A percentile compares a stretch with the other conserved stretches of the same genome.
Conservation (phyloP, 164 flowering plant genomes). For the Aristolochia californica region DNA sequence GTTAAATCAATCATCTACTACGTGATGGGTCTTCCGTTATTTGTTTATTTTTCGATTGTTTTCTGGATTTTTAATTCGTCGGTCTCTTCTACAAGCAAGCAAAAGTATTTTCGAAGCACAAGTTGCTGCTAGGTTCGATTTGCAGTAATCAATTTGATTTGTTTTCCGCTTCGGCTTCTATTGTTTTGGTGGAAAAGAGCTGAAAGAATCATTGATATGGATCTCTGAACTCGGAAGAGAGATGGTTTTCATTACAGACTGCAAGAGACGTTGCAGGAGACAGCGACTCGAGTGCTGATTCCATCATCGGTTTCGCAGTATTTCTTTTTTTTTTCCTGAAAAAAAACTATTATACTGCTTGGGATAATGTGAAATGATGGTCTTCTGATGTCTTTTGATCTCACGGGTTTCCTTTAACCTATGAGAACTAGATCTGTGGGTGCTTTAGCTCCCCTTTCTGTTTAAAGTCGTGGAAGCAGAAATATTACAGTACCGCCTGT, state of each 20-base stretch:
- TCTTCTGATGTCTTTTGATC: constrained; percentile 16
- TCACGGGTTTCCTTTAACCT: constrained; percentile 4
- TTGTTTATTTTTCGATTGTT: constrained; percentile 7
- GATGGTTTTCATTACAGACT: too few species aligned
- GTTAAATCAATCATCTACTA: too few species aligned
- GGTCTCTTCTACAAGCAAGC: too few species aligned
- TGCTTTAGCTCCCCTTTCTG: neutral
- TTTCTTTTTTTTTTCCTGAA: neutral
- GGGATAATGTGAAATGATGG: constrained; percentile 2
- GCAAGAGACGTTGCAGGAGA: constrained; percentile 4
- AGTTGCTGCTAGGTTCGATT: too few species aligned
- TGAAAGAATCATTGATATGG: constrained; percentile 5
- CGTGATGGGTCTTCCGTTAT: too few species aligned
- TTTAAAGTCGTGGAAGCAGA: too few species aligned
- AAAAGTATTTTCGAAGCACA: too few species aligned
- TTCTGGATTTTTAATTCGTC: too few species aligned
- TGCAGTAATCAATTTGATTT: too few species aligned
- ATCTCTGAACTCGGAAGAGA: constrained; percentile 1
- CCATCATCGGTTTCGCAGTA: constrained; percentile 3
- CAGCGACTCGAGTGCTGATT: constrained; percentile 6
- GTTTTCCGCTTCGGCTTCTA: constrained; percentile 1
- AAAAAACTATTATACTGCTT: too few species aligned
- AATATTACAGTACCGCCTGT: too few species aligned
- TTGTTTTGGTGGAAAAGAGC: constrained; percentile 6
- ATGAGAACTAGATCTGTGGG: too few species aligned